Conservation (phyloP, 1,284 basidiomycete species). For the Irpex sp. region DNA sequence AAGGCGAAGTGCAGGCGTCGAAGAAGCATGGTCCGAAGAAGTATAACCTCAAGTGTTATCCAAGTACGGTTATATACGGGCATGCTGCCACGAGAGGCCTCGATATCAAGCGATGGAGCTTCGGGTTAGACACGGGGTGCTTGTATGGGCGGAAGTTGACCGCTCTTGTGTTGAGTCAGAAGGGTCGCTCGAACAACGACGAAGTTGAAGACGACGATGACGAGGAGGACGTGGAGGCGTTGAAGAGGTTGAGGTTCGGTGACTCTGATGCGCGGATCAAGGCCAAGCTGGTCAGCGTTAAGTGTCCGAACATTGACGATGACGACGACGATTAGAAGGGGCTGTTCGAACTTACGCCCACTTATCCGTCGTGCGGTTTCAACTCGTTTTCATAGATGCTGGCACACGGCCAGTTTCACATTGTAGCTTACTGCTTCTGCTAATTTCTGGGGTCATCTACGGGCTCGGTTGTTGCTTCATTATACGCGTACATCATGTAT, state of each 20-base stretch:
- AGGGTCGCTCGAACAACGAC: conserved; percentile 12
- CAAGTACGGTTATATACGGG: conserved; percentile 85
- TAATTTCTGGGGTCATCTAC: no score
- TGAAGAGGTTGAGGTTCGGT: conserved; percentile 30
- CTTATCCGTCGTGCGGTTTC: no score
- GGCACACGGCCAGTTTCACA: no score
- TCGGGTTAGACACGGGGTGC: conserved; percentile 88
- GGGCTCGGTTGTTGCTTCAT: no score
- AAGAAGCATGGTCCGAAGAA: conserved; percentile 19
- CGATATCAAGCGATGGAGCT: conserved; percentile 82
- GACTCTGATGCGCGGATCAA: conserved; percentile 27
- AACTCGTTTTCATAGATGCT: no score
- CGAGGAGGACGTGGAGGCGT: conserved; percentile 17
- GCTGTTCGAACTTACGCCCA: background rate
- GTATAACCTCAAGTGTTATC: conserved; percentile 67
- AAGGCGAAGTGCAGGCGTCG: conserved; percentile 8
- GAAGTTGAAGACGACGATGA: conserved; percentile 19
- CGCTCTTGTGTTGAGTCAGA: conserved; percentile 59
- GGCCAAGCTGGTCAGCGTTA: conserved; percentile 32
- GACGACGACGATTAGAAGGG: background rate
- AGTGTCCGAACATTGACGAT: conserved; percentile 12
- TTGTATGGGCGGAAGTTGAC: conserved; percentile 68
- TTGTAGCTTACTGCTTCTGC: no score
- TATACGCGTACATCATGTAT: no score
- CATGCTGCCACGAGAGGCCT: conserved; percentile 83